phyloP scores from a whole-genome alignment of 2,329 filamentous ascomycete species.

The Blastomyces silverae region DNA sequence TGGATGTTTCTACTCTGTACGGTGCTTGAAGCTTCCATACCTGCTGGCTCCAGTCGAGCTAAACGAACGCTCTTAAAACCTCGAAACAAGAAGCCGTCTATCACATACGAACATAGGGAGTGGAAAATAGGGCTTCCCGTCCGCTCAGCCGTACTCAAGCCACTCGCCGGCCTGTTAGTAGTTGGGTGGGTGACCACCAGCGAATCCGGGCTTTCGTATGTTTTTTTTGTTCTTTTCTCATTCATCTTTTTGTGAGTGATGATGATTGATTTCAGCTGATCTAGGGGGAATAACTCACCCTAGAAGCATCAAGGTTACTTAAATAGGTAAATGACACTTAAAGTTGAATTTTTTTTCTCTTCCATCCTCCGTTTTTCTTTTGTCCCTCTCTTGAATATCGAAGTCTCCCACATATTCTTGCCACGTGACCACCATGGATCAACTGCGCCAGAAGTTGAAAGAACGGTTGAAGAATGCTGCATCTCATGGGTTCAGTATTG shows the following conservation, averaged over 20 bases:
- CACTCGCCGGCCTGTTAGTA: slow-evolving; percentile 39
- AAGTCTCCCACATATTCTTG: no score
- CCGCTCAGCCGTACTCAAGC: slow-evolving; percentile 43
- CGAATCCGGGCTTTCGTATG: slow-evolving; percentile 32
- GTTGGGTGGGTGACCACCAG: background rate
- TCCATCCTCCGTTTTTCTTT: no score
- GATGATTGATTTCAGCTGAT: no score
- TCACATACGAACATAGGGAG: slow-evolving; percentile 41
- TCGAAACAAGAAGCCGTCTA: background rate
- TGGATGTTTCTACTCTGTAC: background rate
- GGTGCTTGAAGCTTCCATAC: background rate
- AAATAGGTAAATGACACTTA: no score
- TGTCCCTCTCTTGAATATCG: no score
- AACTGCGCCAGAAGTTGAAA: no score
- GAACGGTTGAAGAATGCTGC: background rate
- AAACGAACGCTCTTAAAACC: background rate
- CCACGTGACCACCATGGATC: no score
- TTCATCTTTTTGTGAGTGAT: no score
- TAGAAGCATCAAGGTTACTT: no score
- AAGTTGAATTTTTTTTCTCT: no score
- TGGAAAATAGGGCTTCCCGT: slow-evolving; percentile 42
- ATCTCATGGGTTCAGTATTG: background rate
- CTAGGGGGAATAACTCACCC: no score
- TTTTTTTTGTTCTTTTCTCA: no score
- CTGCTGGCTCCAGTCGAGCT: background rate